These are phyloP conservation scores for Clarkia xantiana DNA, from an alignment of 345 rosid species.

Conservation along the genomic window DNA sequence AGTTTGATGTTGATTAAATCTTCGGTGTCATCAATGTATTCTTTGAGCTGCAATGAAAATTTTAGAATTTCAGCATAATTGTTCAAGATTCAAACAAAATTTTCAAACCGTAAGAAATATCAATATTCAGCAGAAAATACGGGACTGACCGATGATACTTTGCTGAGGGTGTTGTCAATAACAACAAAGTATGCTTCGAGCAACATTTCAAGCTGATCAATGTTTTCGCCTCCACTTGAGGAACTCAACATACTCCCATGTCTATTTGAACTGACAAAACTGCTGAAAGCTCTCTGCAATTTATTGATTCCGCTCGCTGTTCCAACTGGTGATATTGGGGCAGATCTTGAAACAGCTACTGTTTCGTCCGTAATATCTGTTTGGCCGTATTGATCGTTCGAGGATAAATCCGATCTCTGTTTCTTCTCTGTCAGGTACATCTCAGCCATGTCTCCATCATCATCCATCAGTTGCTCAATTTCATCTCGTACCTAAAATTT, in stretches of 20 bases:
- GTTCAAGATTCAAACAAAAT: background rate
- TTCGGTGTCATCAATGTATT: slow-evolving; percentile 93
- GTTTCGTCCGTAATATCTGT: slow-evolving; percentile 18
- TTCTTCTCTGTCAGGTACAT: slow-evolving; percentile 95
- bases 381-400: slow-evolving; percentile 27
- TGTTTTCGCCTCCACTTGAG: slow-evolving; percentile 42
- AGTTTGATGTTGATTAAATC: slow-evolving; percentile 89
- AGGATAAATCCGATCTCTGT: slow-evolving; percentile 51
- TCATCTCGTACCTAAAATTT: slow-evolving; percentile 74
- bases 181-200: slow-evolving; percentile 81
- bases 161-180: slow-evolving; percentile 70
- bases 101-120: background rate
- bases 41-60: slow-evolving; percentile 58
- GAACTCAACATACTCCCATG: slow-evolving; percentile 61
- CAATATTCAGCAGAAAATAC: background rate
- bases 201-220: slow-evolving; percentile 90
- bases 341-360: slow-evolving; percentile 48
- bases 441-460: slow-evolving; percentile 98
- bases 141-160: slow-evolving; percentile 58
- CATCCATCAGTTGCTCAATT: slow-evolving; percentile 94
- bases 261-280: slow-evolving; percentile 40
- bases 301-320: slow-evolving; percentile 34
- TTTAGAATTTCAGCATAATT: slow-evolving; percentile 1
- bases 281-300: slow-evolving; percentile 85
- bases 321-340: slow-evolving; percentile 72